phyloP scores from a whole-genome alignment of 2,329 filamentous ascomycete species.

The Ceratocystis harringtonii region DNA sequence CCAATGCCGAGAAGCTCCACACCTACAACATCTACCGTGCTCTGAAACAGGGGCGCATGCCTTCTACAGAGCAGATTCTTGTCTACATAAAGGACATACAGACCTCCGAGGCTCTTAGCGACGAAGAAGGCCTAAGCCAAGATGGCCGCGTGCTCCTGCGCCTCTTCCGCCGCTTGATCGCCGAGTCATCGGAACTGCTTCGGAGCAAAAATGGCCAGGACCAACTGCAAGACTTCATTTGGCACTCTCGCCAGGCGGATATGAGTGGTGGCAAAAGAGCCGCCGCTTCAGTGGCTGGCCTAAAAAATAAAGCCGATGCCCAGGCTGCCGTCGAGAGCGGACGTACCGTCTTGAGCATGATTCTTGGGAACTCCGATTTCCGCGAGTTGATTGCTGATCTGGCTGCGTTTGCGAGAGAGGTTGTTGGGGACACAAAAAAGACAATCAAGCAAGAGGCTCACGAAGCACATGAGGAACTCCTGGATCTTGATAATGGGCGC shows the following conservation, averaged over 20 bases:
- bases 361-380: slow-evolving; percentile 83
- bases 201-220: slow-evolving; percentile 69
- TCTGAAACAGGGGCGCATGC: slow-evolving; percentile 73
- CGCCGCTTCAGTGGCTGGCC: slow-evolving; percentile 44
- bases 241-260: slow-evolving; percentile 64
- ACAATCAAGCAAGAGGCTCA: slow-evolving; percentile 62
- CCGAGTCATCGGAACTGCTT: slow-evolving; percentile 67
- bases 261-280: slow-evolving; percentile 53
- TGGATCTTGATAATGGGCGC: slow-evolving; percentile 23
- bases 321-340: slow-evolving; percentile 51
- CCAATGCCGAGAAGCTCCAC: slow-evolving; percentile 78
- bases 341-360: slow-evolving; percentile 66
- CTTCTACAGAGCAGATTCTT: slow-evolving; percentile 72
- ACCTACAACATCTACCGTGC: slow-evolving; percentile 84
- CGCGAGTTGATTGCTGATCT: slow-evolving; percentile 72
- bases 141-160: slow-evolving; percentile 61
- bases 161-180: slow-evolving; percentile 57
- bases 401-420: slow-evolving; percentile 61
- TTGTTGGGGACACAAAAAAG: slow-evolving; percentile 75
- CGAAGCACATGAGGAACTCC: slow-evolving; percentile 28
- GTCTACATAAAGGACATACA: slow-evolving; percentile 66
- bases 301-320: slow-evolving; percentile 54
- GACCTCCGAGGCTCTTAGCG: slow-evolving; percentile 41
- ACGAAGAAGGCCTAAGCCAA: slow-evolving; percentile 44
- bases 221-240: slow-evolving; percentile 83